phyloP scores from a whole-genome alignment of 148 eudicot species.

The Cornus controversa region DNA sequence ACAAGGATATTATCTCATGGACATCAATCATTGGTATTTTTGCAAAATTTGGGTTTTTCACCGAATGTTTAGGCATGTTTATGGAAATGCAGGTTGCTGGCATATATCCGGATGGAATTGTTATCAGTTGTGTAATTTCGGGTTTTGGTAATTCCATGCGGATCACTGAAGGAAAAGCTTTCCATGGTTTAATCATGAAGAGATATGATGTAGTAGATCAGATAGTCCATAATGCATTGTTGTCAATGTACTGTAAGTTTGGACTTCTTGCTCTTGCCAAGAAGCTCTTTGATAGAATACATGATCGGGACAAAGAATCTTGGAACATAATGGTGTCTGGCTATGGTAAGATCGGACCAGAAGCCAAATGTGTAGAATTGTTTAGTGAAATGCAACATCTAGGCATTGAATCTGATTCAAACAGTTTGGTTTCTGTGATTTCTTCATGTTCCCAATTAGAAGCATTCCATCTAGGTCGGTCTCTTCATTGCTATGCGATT shows the following conservation, averaged over 20 bases:
- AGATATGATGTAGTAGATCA: slow-evolving; percentile 36
- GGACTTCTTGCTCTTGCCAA: slow-evolving; percentile 41
- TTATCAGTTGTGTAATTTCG: slow-evolving; percentile 55
- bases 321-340: slow-evolving; percentile 67
- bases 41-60: slow-evolving; percentile 38
- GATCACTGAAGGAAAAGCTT: slow-evolving; percentile 53
- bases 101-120: slow-evolving; percentile 52
- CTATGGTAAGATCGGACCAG: slow-evolving; percentile 43
- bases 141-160: slow-evolving; percentile 37
- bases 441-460: slow-evolving; percentile 52
- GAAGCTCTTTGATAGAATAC: slow-evolving; percentile 38
- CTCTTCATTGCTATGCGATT: slow-evolving; percentile 60
- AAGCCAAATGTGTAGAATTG: slow-evolving; percentile 34
- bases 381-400: slow-evolving; percentile 53
- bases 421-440: slow-evolving; percentile 47
- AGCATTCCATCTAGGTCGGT: slow-evolving; percentile 38
- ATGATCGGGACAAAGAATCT: slow-evolving; percentile 33
- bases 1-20: slow-evolving; percentile 68
- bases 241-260: slow-evolving; percentile 72
- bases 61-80: slow-evolving; percentile 43
- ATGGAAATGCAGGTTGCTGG: slow-evolving; percentile 47
- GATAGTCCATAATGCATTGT: slow-evolving; percentile 44
- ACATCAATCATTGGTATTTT: slow-evolving; percentile 57
- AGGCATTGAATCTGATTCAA: slow-evolving; percentile 36
- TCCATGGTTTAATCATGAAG: slow-evolving; percentile 61